These are phyloP conservation scores for Salix suchowensis DNA, from an alignment of 345 rosid genomes.

Conservation along the genomic window DNA sequence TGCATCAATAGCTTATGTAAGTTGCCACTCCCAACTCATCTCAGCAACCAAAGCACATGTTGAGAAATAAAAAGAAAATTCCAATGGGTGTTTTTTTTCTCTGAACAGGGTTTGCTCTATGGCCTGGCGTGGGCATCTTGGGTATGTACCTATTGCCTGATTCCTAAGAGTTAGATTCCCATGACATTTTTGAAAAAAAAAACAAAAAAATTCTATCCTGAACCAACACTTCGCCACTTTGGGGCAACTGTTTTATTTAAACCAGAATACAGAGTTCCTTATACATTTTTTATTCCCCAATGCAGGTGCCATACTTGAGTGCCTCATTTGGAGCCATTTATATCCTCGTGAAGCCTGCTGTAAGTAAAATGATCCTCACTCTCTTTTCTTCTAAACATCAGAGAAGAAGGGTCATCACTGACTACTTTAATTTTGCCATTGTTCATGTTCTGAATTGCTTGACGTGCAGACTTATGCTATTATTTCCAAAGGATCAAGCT, in stretches of 20 bases:
- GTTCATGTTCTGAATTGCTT: neutral
- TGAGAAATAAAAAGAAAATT: neutral
- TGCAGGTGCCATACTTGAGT: constrained; percentile 49
- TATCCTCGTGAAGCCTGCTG: constrained; percentile 44
- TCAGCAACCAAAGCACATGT: neutral
- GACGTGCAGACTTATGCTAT: constrained; percentile 44
- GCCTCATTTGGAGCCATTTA: constrained; percentile 54
- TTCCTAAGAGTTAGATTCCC: neutral
- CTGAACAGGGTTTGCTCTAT: constrained; percentile 44
- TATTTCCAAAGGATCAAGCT: constrained; percentile 51
- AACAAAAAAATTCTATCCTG: neutral
- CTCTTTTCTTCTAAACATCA: neutral
- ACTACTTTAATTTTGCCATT: neutral
- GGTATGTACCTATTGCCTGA: constrained; percentile 27
- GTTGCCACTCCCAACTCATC: constrained; percentile 5
- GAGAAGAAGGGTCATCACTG: neutral
- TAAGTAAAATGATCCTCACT: constrained; percentile 9
- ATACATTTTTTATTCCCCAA: neutral
- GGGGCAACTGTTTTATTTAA: neutral
- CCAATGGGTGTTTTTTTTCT: neutral
- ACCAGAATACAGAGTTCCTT: neutral
- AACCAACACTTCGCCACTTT: neutral
- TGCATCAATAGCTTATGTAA: constrained; percentile 52
- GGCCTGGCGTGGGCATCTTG: constrained; percentile 58
- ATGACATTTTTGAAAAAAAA: neutral